phyloP scores from a whole-genome alignment of 495 filamentous ascomycete species.

The Podospora tetraspora region DNA sequence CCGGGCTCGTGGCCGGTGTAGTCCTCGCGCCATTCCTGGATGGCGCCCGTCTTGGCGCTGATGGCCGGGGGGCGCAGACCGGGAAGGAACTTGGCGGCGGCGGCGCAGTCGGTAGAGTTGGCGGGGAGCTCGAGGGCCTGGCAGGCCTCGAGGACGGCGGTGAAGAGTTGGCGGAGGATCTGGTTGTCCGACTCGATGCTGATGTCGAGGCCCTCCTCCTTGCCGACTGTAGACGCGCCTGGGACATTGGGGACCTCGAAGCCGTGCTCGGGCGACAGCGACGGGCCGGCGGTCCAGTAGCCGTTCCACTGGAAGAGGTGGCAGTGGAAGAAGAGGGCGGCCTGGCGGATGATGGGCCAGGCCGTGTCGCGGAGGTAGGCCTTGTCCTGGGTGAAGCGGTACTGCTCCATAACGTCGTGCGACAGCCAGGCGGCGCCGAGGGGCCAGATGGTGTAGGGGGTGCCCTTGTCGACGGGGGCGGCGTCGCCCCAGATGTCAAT shows the following conservation, averaged over 20 bases:
- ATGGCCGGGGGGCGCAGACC: constrained; percentile 24
- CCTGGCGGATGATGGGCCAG: constrained; percentile 31
- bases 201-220: constrained; percentile 25
- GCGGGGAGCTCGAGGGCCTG: not conserved
- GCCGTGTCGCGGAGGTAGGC: constrained; percentile 33
- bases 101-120: constrained; percentile 10
- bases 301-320: constrained; percentile 26
- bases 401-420: constrained; percentile 44
- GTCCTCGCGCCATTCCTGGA: constrained; percentile 47
- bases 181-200: constrained; percentile 43
- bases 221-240: constrained; percentile 9
- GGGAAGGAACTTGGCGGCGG: not conserved
- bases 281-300: constrained; percentile 41
- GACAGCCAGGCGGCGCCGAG: constrained; percentile 48
- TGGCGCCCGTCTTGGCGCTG: constrained; percentile 35
- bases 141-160: constrained; percentile 27
- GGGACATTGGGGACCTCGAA: constrained; percentile 26
- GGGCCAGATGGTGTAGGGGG: constrained; percentile 44
- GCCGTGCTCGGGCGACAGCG: constrained; percentile 46
- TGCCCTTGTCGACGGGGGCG: constrained; percentile 42
- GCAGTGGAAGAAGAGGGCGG: constrained; percentile 17
- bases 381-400: constrained; percentile 30
- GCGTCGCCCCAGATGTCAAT: constrained; percentile 49
- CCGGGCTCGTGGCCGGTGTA: constrained; percentile 44
- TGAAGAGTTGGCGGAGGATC: constrained; percentile 40